Conservation (phyloP, 352 stramenopile genomes). For the Phytophthora boehmeriae region DNA sequence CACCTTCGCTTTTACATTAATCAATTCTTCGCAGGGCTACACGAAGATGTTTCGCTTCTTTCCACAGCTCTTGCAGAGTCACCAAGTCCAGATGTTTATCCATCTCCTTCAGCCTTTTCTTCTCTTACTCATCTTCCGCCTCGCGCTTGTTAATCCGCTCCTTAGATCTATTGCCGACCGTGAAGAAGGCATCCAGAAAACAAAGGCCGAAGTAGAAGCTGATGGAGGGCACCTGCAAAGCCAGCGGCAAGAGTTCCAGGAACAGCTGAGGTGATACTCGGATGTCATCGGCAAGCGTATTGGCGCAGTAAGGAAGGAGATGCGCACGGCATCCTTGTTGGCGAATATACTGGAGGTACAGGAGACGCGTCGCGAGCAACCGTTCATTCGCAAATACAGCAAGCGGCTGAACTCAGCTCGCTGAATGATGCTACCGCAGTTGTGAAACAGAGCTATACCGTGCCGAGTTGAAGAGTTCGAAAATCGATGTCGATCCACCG, state of each 20-base stretch:
- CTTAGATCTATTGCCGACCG: constrained; percentile 78
- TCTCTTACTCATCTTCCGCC: constrained; percentile 75
- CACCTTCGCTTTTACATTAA: constrained; percentile 67
- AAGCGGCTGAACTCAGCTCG: constrained; percentile 70
- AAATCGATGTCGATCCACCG: constrained; percentile 70
- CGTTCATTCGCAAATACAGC: constrained; percentile 76
- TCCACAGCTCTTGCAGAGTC: constrained; percentile 76
- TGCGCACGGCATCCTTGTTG: constrained; percentile 67
- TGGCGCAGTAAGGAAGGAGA: constrained; percentile 64
- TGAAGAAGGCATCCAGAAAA: constrained; percentile 73
- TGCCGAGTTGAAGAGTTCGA: constrained; percentile 74
- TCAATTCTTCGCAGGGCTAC: constrained; percentile 68
- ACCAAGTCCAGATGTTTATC: constrained; percentile 79
- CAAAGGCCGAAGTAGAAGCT: constrained; percentile 74
- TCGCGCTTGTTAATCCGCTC: constrained; percentile 76
- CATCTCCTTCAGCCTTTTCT: constrained; percentile 77
- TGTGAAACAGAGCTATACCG: constrained; percentile 76
- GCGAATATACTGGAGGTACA: constrained; percentile 73
- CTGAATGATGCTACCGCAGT: constrained; percentile 72
- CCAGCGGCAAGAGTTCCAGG: constrained; percentile 62
- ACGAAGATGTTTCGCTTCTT: constrained; percentile 69
- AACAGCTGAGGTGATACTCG: constrained; percentile 59
- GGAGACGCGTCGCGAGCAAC: constrained; percentile 69
- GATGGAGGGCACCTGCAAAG: constrained; percentile 63
- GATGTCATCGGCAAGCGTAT: constrained; percentile 68